Conservation (phyloP, 768 basidiomycete genomes). For the Pleurotus citrinopileatus region DNA sequence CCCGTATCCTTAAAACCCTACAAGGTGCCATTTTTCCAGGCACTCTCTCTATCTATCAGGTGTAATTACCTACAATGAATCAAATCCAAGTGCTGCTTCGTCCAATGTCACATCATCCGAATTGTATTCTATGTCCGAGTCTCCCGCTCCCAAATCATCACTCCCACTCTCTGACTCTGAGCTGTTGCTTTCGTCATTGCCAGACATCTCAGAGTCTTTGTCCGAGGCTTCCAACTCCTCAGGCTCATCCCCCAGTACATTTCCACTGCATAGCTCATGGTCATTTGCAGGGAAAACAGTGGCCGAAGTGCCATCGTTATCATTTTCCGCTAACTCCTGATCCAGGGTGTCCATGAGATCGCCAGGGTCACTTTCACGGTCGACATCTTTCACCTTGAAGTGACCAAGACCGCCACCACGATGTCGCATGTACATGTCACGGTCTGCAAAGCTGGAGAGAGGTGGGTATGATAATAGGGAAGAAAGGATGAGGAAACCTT, state of each 20-base stretch:
- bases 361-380: neutral
- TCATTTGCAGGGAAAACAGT: too few species aligned
- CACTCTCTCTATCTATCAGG: too few species aligned
- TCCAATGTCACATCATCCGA: neutral
- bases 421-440: constrained; percentile 36
- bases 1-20: too few species aligned
- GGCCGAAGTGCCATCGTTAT: neutral
- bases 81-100: neutral
- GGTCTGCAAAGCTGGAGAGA: constrained; percentile 31
- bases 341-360: neutral
- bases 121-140: neutral
- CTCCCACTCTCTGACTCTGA: too few species aligned
- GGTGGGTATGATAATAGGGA: neutral
- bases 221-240: too few species aligned
- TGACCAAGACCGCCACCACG: constrained; percentile 29
- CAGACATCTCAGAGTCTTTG: too few species aligned
- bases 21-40: too few species aligned
- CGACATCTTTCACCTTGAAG: neutral
- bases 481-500: constrained; percentile 12
- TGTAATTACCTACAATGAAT: neutral
- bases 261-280: too few species aligned
- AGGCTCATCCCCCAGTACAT: too few species aligned
- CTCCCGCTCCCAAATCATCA: neutral
- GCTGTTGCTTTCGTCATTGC: too few species aligned
- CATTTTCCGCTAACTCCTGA: neutral